Conservation (phyloP, 441 rosid genomes). For the Erodium moschatum region DNA sequence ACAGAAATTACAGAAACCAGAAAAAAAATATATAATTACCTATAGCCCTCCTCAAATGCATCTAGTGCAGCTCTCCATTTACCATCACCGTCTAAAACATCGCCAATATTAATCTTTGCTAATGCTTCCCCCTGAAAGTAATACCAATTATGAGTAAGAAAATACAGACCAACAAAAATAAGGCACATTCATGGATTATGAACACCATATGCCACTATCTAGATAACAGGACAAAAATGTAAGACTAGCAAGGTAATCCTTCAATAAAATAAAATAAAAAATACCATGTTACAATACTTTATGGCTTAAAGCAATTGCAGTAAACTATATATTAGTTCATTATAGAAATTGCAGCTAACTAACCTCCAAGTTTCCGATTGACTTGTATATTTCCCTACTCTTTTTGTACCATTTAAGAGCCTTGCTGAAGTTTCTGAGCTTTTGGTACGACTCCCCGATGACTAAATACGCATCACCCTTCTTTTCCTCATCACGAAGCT, state of each 20-base stretch:
- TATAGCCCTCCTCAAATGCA: slow-evolving; percentile 66
- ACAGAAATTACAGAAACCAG: slow-evolving; percentile 7
- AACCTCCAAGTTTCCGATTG: slow-evolving; percentile 82
- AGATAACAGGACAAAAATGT: slow-evolving; percentile 13
- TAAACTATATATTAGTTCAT: background rate
- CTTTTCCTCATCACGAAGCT: slow-evolving; percentile 80
- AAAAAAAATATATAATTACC: slow-evolving; percentile 34
- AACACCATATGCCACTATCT: background rate
- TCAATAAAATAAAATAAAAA: background rate
- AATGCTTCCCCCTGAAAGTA: slow-evolving; percentile 79
- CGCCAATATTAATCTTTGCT: slow-evolving; percentile 77
- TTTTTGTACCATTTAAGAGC: slow-evolving; percentile 68
- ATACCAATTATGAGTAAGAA: slow-evolving; percentile 22
- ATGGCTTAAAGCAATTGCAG: background rate
- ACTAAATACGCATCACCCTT: slow-evolving; percentile 63
- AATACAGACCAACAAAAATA: no score
- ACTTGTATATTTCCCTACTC: slow-evolving; percentile 59
- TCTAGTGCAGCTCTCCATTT: slow-evolving; percentile 67
- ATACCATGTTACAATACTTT: background rate
- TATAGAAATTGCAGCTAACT: slow-evolving; percentile 21
- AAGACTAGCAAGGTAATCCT: slow-evolving; percentile 10
- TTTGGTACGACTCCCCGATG: slow-evolving; percentile 81
- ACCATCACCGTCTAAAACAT: slow-evolving; percentile 58
- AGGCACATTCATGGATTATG: no score
- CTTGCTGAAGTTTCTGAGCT: slow-evolving; percentile 66